phyloP scores from a whole-genome alignment of 768 basidiomycete species.

The Suillus decipiens region DNA sequence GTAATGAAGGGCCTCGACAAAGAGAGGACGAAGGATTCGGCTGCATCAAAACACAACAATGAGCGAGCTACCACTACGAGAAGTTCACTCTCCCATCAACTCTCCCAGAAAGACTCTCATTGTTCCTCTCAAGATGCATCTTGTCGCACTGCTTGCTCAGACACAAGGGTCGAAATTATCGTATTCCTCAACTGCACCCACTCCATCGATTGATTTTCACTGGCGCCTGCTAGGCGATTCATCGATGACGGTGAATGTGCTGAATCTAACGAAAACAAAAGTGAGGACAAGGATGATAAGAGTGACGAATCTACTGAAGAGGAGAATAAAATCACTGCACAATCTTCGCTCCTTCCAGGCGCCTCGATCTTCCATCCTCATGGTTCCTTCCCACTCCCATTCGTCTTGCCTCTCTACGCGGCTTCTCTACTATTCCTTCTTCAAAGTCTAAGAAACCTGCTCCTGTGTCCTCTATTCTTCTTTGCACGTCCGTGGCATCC shows the following conservation, averaged over 20 bases:
- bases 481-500: slow-evolving; percentile 98
- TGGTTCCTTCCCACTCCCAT: slow-evolving; percentile 84
- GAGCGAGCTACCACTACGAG: too few relatives aligned
- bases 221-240: too few relatives aligned
- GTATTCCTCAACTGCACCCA: slow-evolving; percentile 83
- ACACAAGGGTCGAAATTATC: too few relatives aligned
- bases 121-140: too few relatives aligned
- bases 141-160: too few relatives aligned
- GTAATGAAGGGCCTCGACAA: slow-evolving; percentile 76
- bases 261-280: slow-evolving; percentile 1
- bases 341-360: slow-evolving; percentile 80
- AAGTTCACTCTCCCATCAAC: too few relatives aligned
- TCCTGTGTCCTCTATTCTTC: slow-evolving; percentile 65
- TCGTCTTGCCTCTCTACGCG: slow-evolving; percentile 77
- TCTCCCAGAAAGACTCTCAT: too few relatives aligned
- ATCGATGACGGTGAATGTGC: too few relatives aligned
- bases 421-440: slow-evolving; percentile 57
- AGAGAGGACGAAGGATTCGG: slow-evolving; percentile 25
- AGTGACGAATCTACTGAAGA: slow-evolving; percentile 26
- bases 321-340: slow-evolving; percentile 50
- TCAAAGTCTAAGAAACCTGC: slow-evolving; percentile 31
- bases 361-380: slow-evolving; percentile 87
- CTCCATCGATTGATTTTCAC: slow-evolving; percentile 75
- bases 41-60: too few relatives aligned
- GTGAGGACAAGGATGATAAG: slow-evolving; percentile 27